These are phyloP conservation scores for Suillus cothurnatus DNA, from an alignment of 768 basidiomycete genomes.

Conservation along the genomic window DNA sequence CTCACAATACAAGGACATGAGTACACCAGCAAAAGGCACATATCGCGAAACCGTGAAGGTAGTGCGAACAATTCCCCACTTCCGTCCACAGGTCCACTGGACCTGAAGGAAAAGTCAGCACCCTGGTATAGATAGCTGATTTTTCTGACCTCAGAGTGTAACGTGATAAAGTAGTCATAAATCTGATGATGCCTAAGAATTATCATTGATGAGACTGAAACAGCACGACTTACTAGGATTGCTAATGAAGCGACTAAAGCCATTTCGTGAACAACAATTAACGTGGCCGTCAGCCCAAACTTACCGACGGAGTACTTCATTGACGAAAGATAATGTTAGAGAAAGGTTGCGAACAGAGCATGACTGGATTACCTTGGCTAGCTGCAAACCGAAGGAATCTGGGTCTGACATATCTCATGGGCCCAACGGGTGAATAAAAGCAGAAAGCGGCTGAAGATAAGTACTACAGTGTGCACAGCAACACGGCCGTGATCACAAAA, in stretches of 20 bases:
- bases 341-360: background rate
- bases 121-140: background rate
- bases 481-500: background rate
- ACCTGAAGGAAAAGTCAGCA: conserved; percentile 17
- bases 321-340: background rate
- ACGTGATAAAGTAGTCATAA: conserved; percentile 3
- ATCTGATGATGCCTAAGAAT: background rate
- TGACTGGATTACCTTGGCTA: background rate
- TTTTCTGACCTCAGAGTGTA: background rate
- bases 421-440: background rate
- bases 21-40: conserved; percentile 8
- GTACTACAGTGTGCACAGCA: background rate
- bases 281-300: background rate
- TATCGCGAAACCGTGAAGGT: conserved; percentile 10
- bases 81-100: conserved; percentile 12
- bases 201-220: background rate
- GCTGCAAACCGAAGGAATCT: background rate
- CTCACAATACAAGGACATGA: conserved; percentile 8
- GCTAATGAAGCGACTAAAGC: background rate
- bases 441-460: background rate
- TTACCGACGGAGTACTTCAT: background rate
- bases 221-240: background rate
- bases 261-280: background rate
- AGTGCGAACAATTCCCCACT: conserved; percentile 8
- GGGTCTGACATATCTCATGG: background rate